Evolutionary conservation across 129 eudicot genomes (phyloP).

Genomic region (Kitagawia praeruptora): DNA sequence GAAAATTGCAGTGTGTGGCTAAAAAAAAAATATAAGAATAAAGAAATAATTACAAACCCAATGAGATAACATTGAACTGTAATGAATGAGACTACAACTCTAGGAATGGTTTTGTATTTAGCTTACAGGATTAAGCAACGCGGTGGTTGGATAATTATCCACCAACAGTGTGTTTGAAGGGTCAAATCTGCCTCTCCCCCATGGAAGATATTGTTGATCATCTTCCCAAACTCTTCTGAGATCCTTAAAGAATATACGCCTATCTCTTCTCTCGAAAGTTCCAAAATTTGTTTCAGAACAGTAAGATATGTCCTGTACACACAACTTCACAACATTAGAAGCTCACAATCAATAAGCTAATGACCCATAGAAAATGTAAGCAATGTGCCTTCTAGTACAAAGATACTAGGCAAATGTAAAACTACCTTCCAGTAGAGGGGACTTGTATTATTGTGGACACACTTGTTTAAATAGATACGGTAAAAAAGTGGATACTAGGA

Average conservation of each 20-base stretch:
- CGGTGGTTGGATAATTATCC: conserved; percentile 77
- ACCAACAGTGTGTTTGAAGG: conserved; percentile 65
- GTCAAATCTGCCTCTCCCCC: conserved; percentile 58
- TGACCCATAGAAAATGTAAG: not conserved
- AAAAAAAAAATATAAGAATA: conserved; percentile 1
- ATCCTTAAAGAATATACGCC: conserved; percentile 66
- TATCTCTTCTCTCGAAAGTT: conserved; percentile 54
- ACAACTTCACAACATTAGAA: conserved; percentile 11
- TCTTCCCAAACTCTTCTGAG: conserved; percentile 74
- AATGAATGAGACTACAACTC: not conserved
- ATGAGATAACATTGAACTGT: not conserved
- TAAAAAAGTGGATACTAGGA: not conserved
- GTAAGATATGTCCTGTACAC: conserved; percentile 70
- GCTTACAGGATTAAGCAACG: conserved; percentile 74
- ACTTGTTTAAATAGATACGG: not conserved
- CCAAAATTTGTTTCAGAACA: conserved; percentile 51
- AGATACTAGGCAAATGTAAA: not conserved
- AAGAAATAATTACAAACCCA: not conserved
- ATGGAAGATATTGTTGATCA: conserved; percentile 55
- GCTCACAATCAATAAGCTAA: not conserved
- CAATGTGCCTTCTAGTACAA: not conserved
- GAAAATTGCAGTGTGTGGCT: conserved; percentile 70
- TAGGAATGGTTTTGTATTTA: not conserved
- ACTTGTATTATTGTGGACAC: not conserved
- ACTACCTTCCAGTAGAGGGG: not conserved